These are phyloP conservation scores for Leishmania guyanensis DNA, from an alignment of 208 protist genomes.

Conservation along the genomic window DNA sequence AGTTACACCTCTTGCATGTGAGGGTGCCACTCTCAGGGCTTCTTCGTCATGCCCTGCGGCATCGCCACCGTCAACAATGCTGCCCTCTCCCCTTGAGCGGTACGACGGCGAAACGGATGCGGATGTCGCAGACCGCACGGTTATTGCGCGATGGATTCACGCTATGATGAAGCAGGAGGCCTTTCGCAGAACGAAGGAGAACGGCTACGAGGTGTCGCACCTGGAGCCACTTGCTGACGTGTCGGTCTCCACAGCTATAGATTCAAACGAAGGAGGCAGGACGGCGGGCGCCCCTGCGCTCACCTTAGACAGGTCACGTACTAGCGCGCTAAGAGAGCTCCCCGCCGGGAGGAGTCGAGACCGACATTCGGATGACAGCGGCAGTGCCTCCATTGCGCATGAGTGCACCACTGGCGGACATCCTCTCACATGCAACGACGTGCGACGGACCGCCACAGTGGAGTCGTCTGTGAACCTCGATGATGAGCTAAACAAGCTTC, in stretches of 20 bases:
- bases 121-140: conserved; percentile 19
- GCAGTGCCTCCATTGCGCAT: background rate
- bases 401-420: background rate
- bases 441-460: background rate
- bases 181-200: background rate
- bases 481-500: conserved; percentile 63
- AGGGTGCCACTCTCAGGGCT: background rate
- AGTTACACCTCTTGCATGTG: background rate
- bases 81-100: conserved; percentile 5
- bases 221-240: background rate
- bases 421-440: background rate
- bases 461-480: conserved; percentile 57
- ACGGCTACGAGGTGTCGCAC: background rate
- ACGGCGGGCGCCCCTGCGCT: background rate
- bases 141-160: conserved; percentile 23
- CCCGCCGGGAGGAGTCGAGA: background rate
- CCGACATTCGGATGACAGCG: background rate
- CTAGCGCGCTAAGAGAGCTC: background rate
- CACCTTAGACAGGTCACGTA: background rate
- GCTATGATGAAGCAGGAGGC: background rate
- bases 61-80: background rate
- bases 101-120: conserved; percentile 15
- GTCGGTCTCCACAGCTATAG: background rate
- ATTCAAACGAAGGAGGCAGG: background rate
- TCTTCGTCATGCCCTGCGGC: background rate